phyloP scores from a whole-genome alignment of 169 alveolate species.

The Babesia ovis region DNA sequence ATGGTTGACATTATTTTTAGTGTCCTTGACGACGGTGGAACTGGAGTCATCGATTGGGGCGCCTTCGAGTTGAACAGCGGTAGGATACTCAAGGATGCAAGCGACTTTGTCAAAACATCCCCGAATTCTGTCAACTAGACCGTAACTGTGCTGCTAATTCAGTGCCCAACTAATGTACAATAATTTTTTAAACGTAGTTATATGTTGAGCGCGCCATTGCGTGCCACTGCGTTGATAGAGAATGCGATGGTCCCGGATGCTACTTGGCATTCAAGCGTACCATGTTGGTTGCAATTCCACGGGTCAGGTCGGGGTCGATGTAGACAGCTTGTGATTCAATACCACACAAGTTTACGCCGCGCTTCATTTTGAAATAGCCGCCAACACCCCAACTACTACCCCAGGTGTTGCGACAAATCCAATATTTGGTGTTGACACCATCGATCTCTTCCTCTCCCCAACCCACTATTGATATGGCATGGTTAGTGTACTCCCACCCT shows the following conservation, averaged over 20 bases:
- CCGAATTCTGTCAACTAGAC: background rate
- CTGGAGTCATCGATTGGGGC: slow-evolving; percentile 31
- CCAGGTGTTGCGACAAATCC: slow-evolving; percentile 84
- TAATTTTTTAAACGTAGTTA: background rate
- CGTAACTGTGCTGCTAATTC: background rate
- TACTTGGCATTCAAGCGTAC: too few species aligned
- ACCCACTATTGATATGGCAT: slow-evolving; percentile 87
- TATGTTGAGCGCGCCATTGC: background rate
- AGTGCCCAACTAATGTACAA: background rate
- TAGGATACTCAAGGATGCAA: slow-evolving; percentile 21
- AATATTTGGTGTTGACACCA: slow-evolving; percentile 70
- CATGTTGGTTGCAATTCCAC: background rate
- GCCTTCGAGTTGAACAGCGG: slow-evolving; percentile 39
- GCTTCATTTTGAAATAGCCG: slow-evolving; percentile 76
- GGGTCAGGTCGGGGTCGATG: slow-evolving; percentile 82
- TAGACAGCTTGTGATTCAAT: slow-evolving; percentile 87
- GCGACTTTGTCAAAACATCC: background rate
- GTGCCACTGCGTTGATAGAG: background rate
- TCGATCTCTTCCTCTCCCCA: slow-evolving; percentile 86
- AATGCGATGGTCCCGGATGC: too few species aligned
- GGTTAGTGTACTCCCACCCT: slow-evolving; percentile 90
- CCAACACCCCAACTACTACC: slow-evolving; percentile 82
- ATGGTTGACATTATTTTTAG: slow-evolving; percentile 32
- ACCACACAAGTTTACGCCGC: slow-evolving; percentile 83
- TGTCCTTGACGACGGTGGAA: slow-evolving; percentile 21